phyloP scores from a whole-genome alignment of 2,329 filamentous ascomycete species.

The Diaporthe sp. region DNA sequence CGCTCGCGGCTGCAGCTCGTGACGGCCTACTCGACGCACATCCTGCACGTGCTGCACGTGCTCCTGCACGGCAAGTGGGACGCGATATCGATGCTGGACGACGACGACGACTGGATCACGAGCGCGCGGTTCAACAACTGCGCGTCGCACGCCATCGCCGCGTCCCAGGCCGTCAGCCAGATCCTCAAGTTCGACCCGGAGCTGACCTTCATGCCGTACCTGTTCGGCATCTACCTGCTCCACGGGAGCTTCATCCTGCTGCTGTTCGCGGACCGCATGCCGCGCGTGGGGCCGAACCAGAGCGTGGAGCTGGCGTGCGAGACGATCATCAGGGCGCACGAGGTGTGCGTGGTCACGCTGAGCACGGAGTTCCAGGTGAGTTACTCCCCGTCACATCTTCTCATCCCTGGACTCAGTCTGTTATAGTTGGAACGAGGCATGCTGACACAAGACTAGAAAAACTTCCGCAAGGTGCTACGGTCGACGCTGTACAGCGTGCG shows the following conservation, averaged over 20 bases:
- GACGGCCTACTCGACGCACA: constrained; percentile 62
- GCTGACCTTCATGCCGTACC: constrained; percentile 65
- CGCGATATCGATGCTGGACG: constrained; percentile 63
- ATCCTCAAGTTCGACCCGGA: constrained; percentile 64
- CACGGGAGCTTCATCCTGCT: constrained; percentile 65
- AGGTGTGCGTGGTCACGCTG: constrained; percentile 64
- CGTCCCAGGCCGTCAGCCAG: constrained; percentile 59
- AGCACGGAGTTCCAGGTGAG: constrained; percentile 63
- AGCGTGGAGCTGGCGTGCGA: constrained; percentile 64
- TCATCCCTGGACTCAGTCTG: too few relatives aligned
- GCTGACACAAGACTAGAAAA: constrained; percentile 55
- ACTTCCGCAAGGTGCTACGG: constrained; percentile 67
- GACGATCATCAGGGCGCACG: constrained; percentile 64
- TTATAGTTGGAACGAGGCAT: not conserved
- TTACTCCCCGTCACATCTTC: too few relatives aligned
- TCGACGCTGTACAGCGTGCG: constrained; percentile 63
- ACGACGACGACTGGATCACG: constrained; percentile 63
- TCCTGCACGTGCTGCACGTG: constrained; percentile 63
- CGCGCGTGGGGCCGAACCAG: constrained; percentile 59
- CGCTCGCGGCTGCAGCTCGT: constrained; percentile 56
- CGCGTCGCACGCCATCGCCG: constrained; percentile 62
- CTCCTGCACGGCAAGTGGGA: constrained; percentile 65
- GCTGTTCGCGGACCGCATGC: constrained; percentile 64
- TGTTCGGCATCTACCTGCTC: constrained; percentile 66
- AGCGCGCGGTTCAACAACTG: constrained; percentile 60